Evolutionary conservation across 805 yeast genomes (phyloP), one percentile per base, ranked within the genome.

Genomic region (Teunomyces stri): DNA sequence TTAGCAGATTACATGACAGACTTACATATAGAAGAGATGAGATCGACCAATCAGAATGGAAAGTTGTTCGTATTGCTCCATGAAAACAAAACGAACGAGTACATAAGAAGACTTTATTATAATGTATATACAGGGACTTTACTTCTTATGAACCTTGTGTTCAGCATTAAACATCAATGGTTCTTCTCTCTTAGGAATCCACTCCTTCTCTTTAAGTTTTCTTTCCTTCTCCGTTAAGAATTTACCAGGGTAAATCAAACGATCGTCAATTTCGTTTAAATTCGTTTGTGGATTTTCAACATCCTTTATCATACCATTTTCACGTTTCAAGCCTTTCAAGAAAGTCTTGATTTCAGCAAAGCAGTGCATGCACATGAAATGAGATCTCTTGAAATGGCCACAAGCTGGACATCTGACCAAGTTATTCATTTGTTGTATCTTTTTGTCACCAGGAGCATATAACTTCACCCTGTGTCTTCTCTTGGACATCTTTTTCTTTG

Each of bases 331-430:
- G 31, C 67, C 69, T 56, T 80, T 85, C 88, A 96, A 89, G 38
- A 85, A 74, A 48, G 78, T 73, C 64, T 81, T 84, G 60, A 94
- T 86, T 62, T 90, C 90, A 28, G 78, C 81, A 48, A 89, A 91
- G 71, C 99, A 92, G 60, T 87, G 80, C 95, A 89, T 89, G 69
- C 99, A 92, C 58, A 92, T 75, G 48, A 90, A 83, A 66, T 94
- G 96, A 1, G 94, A 82, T 61, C 97, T 79, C 70, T 92, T 94
- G 57, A 81, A 85, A 52, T 87, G 85, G 38, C 99, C 99, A 71
- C 99, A 92, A 0, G 96, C 85, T 2, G 98, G 97, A 64, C 99
- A 92, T 64, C 96, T 80, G 52, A 86, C 89, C 59, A 94, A 73
- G 62, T 88, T 85, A 47, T 83, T 79, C 53, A 87, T 75, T 43